Conservation (phyloP, 768 basidiomycete species). For the Tricholoma sp. region DNA sequence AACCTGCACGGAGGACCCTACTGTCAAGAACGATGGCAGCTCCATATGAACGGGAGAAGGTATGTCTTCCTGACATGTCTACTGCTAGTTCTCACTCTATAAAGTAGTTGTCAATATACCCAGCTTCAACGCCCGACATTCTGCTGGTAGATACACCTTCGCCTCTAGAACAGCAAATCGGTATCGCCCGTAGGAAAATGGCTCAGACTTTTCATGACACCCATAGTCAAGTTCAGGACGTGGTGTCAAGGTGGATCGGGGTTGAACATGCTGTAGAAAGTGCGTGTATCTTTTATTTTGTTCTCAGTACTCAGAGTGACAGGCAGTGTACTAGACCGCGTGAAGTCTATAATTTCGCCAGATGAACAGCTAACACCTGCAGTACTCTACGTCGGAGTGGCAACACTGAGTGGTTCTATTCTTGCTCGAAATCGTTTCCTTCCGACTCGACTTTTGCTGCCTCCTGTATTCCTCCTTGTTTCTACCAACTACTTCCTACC, state of each 20-base stretch:
- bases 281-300: slow-evolving; percentile 34
- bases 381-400: slow-evolving; percentile 85
- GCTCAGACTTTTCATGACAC: slow-evolving; percentile 53
- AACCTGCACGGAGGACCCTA: too few species aligned
- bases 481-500: slow-evolving; percentile 86
- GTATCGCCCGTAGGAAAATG: slow-evolving; percentile 55
- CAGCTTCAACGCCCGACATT: slow-evolving; percentile 52
- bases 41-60: slow-evolving; percentile 25
- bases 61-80: slow-evolving; percentile 9
- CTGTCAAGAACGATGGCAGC: neutral
- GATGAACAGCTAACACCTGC: slow-evolving; percentile 85
- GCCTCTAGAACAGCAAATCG: slow-evolving; percentile 73
- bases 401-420: slow-evolving; percentile 85
- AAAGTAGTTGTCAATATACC: slow-evolving; percentile 82
- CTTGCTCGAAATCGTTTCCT: slow-evolving; percentile 74
- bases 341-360: slow-evolving; percentile 77
- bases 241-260: slow-evolving; percentile 78
- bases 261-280: slow-evolving; percentile 84
- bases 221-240: slow-evolving; percentile 63
- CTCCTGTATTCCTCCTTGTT: slow-evolving; percentile 65
- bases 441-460: slow-evolving; percentile 65
- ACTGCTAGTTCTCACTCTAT: neutral
- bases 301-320: neutral
- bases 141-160: slow-evolving; percentile 74
- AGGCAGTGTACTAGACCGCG: slow-evolving; percentile 47